Conservation (phyloP, 2,329 filamentous ascomycete species). For the Botrytis aclada region DNA sequence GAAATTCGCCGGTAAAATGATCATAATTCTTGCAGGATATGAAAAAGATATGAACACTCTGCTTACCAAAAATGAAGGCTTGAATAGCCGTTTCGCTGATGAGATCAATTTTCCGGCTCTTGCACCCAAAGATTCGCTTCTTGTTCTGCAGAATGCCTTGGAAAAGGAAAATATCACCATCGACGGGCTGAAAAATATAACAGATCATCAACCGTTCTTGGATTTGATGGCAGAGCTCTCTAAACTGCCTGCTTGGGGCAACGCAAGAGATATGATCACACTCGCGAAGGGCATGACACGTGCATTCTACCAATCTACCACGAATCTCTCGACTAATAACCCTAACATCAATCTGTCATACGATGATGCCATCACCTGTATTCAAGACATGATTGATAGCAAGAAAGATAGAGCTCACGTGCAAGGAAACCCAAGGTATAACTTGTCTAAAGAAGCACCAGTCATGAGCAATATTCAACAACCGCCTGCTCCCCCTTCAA, state of each 20-base stretch:
- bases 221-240: constrained; percentile 41
- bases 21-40: constrained; percentile 58
- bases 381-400: constrained; percentile 30
- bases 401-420: constrained; percentile 19
- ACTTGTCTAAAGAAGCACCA: constrained; percentile 12
- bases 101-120: constrained; percentile 44
- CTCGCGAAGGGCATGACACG: constrained; percentile 46
- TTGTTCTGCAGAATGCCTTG: constrained; percentile 41
- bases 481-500: not conserved
- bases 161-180: constrained; percentile 33
- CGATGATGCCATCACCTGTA: constrained; percentile 25
- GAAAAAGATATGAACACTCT: constrained; percentile 53
- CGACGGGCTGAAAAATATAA: constrained; percentile 32
- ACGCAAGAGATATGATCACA: constrained; percentile 51
- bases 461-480: constrained; percentile 9
- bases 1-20: constrained; percentile 47
- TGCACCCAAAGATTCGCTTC: constrained; percentile 39
- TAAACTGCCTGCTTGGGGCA: constrained; percentile 47
- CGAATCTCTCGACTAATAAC: not conserved
- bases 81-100: constrained; percentile 55
- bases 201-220: constrained; percentile 25
- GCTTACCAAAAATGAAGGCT: constrained; percentile 49
- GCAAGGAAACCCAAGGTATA: not conserved
- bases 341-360: constrained; percentile 27
- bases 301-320: constrained; percentile 28